A percentile compares a stretch with the other conserved stretches of the same genome.
Conservation (phyloP, 1,284 basidiomycete species). For the Rhodofomes roseus region DNA sequence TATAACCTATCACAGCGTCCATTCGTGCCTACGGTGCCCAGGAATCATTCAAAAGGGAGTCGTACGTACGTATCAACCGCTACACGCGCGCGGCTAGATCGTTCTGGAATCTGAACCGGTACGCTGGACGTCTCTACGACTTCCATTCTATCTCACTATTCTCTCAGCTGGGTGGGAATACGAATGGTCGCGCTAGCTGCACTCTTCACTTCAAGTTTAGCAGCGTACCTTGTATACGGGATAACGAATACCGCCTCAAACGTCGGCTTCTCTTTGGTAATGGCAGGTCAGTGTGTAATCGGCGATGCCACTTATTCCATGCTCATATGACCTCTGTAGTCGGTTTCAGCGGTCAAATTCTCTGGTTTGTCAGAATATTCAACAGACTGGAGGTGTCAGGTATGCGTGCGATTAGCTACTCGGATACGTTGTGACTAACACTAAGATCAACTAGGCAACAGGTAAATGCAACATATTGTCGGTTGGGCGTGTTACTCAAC, state of each 20-base stretch:
- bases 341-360: slow-evolving; percentile 51
- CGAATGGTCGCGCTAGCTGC: slow-evolving; percentile 49
- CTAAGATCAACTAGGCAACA: slow-evolving; percentile 15
- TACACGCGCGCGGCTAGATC: slow-evolving; percentile 44
- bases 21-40: slow-evolving; percentile 60
- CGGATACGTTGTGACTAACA: not conserved
- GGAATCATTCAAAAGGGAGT: slow-evolving; percentile 42
- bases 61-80: slow-evolving; percentile 42
- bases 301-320: not conserved
- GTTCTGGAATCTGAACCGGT: slow-evolving; percentile 54
- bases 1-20: slow-evolving; percentile 41
- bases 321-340: slow-evolving; percentile 26
- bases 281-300: slow-evolving; percentile 33
- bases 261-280: slow-evolving; percentile 46
- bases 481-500: not conserved
- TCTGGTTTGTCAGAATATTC: slow-evolving; percentile 48
- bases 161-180: slow-evolving; percentile 49
- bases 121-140: slow-evolving; percentile 1
- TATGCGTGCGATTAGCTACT: slow-evolving; percentile 19
- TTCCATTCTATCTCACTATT: too few relatives aligned
- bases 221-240: slow-evolving; percentile 47
- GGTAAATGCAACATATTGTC: not conserved
- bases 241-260: slow-evolving; percentile 32
- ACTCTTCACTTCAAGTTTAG: slow-evolving; percentile 49
- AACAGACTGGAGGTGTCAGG: slow-evolving; percentile 60